Evolutionary conservation across 257 asterid genomes (phyloP), one percentile per base, ranked within the genome.

Genomic region (Parsonsia alboflavescens): DNA sequence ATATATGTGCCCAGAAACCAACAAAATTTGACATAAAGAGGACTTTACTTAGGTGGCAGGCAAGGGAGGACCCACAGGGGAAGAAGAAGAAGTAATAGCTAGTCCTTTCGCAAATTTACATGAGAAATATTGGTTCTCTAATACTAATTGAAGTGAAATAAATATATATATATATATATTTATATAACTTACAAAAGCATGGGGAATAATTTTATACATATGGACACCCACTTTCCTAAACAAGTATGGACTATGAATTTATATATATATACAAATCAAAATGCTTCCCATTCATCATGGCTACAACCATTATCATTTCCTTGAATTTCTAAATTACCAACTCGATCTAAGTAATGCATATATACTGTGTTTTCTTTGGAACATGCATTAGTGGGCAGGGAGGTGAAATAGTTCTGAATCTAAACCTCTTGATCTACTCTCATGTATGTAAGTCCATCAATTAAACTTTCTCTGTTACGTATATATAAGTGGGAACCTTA

Each of bases 181-280:
- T n/a, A n/a, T n/a, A n/a, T n/a, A n/a, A n/a, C 66, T 15, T 73
- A 69, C 21, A 54, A 44, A 26, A n/a, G n/a, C n/a, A 13, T 58
- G 44, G 19, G 71, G 42, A 58, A 19, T 16, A n/a, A n/a, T n/a
- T n/a, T n/a, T n/a, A n/a, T 28, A 24, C 45, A 7, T 33, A 3
- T 33, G 13, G 30, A n/a, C 9, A 26, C 24, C 80, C 85, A 81
- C 85, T 80, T 88, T 79, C 87, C 86, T 24, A 73, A 85, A 86
- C 78, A 49, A 74, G 91, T 66, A 84, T 76, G 77, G 79, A 76
- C 84, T 80, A 83, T 49, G 83, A 78, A 78, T 80, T 82, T 53
- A 63, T 12, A 33, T 33, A 33, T 33, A 33, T 33, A 33, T 3
- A 33, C 39, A 33, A 50, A 1, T 46, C 26, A 75, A 50, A 70